These are phyloP conservation scores for Ustilago esculenta DNA, from an alignment of 1,284 basidiomycete species.

Conservation along the genomic window DNA sequence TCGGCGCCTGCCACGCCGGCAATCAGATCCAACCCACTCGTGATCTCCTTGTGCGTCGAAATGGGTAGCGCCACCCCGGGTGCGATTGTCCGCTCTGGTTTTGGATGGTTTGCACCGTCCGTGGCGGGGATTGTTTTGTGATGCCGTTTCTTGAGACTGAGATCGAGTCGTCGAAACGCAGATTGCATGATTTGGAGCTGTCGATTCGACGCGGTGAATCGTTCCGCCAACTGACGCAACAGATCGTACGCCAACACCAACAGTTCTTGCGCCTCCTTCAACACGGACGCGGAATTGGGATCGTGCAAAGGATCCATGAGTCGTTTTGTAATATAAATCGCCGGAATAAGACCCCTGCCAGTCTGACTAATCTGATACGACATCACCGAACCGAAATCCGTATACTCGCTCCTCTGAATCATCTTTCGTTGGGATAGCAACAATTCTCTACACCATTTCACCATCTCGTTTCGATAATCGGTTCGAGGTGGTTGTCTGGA, in stretches of 20 bases:
- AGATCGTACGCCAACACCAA: conserved; percentile 47
- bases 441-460: conserved; percentile 48
- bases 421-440: conserved; percentile 49
- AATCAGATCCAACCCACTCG: conserved; percentile 42
- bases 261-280: conserved; percentile 46
- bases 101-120: too few relatives aligned
- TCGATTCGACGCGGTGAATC: conserved; percentile 42
- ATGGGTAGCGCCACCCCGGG: too few relatives aligned
- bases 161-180: conserved; percentile 38
- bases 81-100: too few relatives aligned
- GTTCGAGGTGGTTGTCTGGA: conserved; percentile 39
- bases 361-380: conserved; percentile 49
- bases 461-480: conserved; percentile 49
- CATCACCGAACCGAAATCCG: conserved; percentile 50
- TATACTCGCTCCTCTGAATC: conserved; percentile 45
- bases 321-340: conserved; percentile 46
- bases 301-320: conserved; percentile 43
- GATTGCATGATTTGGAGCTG: conserved; percentile 52
- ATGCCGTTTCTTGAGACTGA: conserved; percentile 37
- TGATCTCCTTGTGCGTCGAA: conserved; percentile 38
- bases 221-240: conserved; percentile 28
- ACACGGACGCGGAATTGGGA: conserved; percentile 24
- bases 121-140: conserved; percentile 11
- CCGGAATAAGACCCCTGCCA: conserved; percentile 43
- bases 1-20: conserved; percentile 46